These are phyloP conservation scores for Mollisia scopiformis DNA, from an alignment of 2,329 filamentous ascomycete species.

Conservation along the genomic window DNA sequence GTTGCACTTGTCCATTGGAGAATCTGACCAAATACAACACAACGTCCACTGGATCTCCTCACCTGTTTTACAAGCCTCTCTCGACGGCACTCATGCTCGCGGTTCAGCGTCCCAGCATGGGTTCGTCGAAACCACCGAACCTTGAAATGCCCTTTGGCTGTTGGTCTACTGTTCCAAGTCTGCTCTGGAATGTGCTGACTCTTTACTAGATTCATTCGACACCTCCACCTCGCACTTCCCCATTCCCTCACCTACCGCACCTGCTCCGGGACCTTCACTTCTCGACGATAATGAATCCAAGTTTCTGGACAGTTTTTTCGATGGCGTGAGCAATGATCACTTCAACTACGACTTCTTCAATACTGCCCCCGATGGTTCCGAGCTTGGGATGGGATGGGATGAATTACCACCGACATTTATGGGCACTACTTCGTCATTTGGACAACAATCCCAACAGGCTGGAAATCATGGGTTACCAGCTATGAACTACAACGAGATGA, in stretches of 20 bases:
- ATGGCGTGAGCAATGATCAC: slow-evolving; percentile 54
- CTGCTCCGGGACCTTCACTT: slow-evolving; percentile 65
- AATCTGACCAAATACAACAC: slow-evolving; percentile 14
- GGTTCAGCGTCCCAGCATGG: slow-evolving; percentile 59
- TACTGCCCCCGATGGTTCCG: slow-evolving; percentile 47
- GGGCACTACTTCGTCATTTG: slow-evolving; percentile 66
- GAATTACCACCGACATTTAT: slow-evolving; percentile 67
- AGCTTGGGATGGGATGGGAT: slow-evolving; percentile 54
- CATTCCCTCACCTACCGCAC: slow-evolving; percentile 59
- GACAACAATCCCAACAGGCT: slow-evolving; percentile 44
- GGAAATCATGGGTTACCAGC: slow-evolving; percentile 21
- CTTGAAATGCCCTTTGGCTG: slow-evolving; percentile 68
- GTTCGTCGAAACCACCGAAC: slow-evolving; percentile 59
- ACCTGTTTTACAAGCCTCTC: neutral
- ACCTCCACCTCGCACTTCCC: slow-evolving; percentile 44
- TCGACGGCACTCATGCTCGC: slow-evolving; percentile 56
- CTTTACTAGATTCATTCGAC: slow-evolving; percentile 47
- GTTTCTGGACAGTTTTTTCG: slow-evolving; percentile 60
- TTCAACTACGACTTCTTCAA: slow-evolving; percentile 51
- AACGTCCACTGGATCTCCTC: slow-evolving; percentile 1
- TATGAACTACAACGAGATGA: slow-evolving; percentile 26
- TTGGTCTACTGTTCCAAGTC: slow-evolving; percentile 45
- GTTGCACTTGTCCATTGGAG: slow-evolving; percentile 15
- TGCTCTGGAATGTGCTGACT: slow-evolving; percentile 16
- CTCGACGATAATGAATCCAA: slow-evolving; percentile 65